These are phyloP conservation scores for Cyberlindnera subsufficiens DNA, from an alignment of 805 yeast species.

Conservation along the genomic window DNA sequence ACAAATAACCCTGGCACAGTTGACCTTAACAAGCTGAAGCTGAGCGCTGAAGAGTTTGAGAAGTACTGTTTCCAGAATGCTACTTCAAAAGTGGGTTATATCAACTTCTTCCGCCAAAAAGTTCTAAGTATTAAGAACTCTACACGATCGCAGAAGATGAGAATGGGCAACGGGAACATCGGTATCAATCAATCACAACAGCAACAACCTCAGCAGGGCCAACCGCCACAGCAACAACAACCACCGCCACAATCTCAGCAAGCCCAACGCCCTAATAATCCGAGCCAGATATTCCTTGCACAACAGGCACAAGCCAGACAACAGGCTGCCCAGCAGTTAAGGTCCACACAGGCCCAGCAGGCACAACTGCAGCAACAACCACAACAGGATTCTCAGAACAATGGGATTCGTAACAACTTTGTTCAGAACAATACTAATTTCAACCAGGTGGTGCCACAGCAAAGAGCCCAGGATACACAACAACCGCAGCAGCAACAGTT, in stretches of 20 bases:
- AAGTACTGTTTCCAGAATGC: slow-evolving; percentile 57
- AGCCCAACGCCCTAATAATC: slow-evolving; percentile 18
- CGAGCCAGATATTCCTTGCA: slow-evolving; percentile 31
- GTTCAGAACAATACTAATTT: slow-evolving; percentile 2
- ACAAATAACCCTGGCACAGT: slow-evolving; percentile 14
- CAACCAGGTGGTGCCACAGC: slow-evolving; percentile 5
- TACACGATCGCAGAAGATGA: slow-evolving; percentile 23
- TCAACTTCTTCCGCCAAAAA: slow-evolving; percentile 34
- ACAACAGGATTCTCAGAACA: slow-evolving; percentile 9
- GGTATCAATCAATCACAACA: slow-evolving; percentile 5
- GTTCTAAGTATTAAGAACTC: slow-evolving; percentile 21
- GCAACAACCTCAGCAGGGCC: slow-evolving; percentile 3
- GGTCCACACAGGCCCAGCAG: slow-evolving; percentile 17
- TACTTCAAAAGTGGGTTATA: slow-evolving; percentile 51
- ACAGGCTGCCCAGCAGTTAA: slow-evolving; percentile 42
- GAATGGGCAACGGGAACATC: slow-evolving; percentile 25
- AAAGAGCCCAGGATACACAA: slow-evolving; percentile 2
- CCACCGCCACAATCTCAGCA: slow-evolving; percentile 11
- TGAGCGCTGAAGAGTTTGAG: slow-evolving; percentile 67
- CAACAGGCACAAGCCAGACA: slow-evolving; percentile 47
- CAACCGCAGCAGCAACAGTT: slow-evolving; percentile 2
- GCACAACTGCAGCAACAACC: slow-evolving; percentile 21
- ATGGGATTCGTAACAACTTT: slow-evolving; percentile 3
- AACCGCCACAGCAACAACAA: neutral
- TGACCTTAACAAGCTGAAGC: slow-evolving; percentile 38